Conservation (phyloP, 176 grass and related monocot species). For the Hsuehochloa calcarea region DNA sequence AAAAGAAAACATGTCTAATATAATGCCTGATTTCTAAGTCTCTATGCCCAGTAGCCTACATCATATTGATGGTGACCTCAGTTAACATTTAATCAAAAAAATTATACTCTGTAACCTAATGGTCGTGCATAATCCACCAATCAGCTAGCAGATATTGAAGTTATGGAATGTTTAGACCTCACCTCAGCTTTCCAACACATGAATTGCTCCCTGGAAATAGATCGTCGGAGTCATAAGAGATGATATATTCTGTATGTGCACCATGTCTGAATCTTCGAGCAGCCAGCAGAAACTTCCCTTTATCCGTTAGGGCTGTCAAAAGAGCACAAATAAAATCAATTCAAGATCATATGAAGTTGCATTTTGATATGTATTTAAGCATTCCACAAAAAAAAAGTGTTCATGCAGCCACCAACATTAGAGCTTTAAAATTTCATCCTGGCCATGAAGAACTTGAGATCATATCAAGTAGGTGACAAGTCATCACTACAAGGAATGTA, state of each 20-base stretch:
- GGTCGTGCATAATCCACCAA: slow-evolving; percentile 5
- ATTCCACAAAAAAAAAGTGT: not conserved
- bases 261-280: slow-evolving; percentile 73
- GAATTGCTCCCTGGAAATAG: slow-evolving; percentile 75
- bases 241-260: slow-evolving; percentile 56
- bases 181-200: slow-evolving; percentile 91
- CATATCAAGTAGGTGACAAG: slow-evolving; percentile 3
- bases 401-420: not conserved
- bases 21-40: too few relatives aligned
- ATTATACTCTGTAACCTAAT: not conserved
- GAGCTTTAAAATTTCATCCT: not conserved
- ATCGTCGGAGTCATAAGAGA: slow-evolving; percentile 86
- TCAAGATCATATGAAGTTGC: slow-evolving; percentile 1
- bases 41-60: not conserved
- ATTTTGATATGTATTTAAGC: not conserved
- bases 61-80: not conserved
- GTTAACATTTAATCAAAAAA: slow-evolving; percentile 1
- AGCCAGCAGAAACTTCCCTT: slow-evolving; percentile 89
- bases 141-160: not conserved
- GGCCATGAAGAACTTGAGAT: not conserved
- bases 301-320: slow-evolving; percentile 64
- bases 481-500: slow-evolving; percentile 17
- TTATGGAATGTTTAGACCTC: slow-evolving; percentile 9
- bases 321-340: slow-evolving; percentile 20
- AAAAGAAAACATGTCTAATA: not conserved